Evolutionary conservation across 179 eudicot genomes (phyloP).

Genomic region (Patellifolia procumbens): DNA sequence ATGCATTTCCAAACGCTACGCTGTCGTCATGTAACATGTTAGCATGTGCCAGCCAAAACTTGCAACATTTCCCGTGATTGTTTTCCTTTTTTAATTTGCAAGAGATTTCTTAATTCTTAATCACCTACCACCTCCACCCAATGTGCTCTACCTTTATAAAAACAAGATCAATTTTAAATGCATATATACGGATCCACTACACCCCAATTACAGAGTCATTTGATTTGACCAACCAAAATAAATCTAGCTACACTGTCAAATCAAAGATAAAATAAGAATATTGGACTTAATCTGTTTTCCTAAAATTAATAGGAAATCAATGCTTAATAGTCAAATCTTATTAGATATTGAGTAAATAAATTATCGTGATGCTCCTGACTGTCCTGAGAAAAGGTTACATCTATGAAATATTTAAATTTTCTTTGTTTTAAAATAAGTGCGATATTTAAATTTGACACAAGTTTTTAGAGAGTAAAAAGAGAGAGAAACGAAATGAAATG

Average conservation of each 20-base stretch:
- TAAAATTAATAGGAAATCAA: neutral
- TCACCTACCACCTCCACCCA: neutral
- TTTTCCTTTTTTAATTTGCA: neutral
- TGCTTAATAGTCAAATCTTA: neutral
- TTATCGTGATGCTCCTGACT: too few species aligned
- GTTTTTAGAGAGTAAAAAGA: too few species aligned
- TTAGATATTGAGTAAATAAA: too few species aligned
- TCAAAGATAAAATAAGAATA: neutral
- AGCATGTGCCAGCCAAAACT: conserved; percentile 11
- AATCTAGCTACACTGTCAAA: neutral
- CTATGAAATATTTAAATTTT: too few species aligned
- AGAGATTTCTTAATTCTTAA: neutral
- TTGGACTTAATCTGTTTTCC: neutral
- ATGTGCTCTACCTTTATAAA: neutral
- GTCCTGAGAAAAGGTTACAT: too few species aligned
- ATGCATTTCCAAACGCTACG: neutral
- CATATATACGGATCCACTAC: neutral
- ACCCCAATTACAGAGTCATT: neutral
- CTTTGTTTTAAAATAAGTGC: too few species aligned
- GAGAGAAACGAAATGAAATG: too few species aligned
- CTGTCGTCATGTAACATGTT: conserved; percentile 18
- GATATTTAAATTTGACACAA: too few species aligned
- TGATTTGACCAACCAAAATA: neutral
- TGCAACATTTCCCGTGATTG: neutral
- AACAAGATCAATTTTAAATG: neutral